A percentile compares a stretch with the other conserved stretches of the same genome.
phyloP scores from a whole-genome alignment of 805 yeast species.

The Hanseniaspora singularis region DNA sequence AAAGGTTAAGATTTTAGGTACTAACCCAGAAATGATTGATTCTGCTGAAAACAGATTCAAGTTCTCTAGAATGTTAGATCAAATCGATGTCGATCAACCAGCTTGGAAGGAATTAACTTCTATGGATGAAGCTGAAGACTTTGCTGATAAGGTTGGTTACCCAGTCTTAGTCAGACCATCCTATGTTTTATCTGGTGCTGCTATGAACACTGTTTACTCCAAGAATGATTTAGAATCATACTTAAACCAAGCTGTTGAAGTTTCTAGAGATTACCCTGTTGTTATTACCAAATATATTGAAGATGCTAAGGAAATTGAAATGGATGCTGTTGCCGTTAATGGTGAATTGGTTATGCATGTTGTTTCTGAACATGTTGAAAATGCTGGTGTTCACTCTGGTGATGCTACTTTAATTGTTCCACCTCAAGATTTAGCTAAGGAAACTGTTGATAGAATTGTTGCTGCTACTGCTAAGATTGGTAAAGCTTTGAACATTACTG shows the following conservation, averaged over 20 bases:
- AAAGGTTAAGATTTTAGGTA: slow-evolving; percentile 85
- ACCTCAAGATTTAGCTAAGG: slow-evolving; percentile 65
- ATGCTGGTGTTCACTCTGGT: slow-evolving; percentile 98
- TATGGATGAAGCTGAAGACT: slow-evolving; percentile 67
- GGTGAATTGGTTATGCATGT: slow-evolving; percentile 90
- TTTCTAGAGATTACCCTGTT: slow-evolving; percentile 92
- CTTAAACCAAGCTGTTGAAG: slow-evolving; percentile 77
- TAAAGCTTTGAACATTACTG: slow-evolving; percentile 85
- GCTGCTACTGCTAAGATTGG: slow-evolving; percentile 90
- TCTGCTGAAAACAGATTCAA: slow-evolving; percentile 98
- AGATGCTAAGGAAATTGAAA: slow-evolving; percentile 94
- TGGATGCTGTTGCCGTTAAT: slow-evolving; percentile 87
- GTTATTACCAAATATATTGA: slow-evolving; percentile 92
- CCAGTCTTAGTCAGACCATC: slow-evolving; percentile 98
- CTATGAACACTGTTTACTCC: slow-evolving; percentile 84
- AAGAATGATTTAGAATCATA: slow-evolving; percentile 71
- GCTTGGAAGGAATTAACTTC: slow-evolving; percentile 93
- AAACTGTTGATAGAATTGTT: slow-evolving; percentile 59
- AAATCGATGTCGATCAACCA: slow-evolving; percentile 91
- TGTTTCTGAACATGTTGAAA: slow-evolving; percentile 93
- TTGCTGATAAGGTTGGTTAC: slow-evolving; percentile 78
- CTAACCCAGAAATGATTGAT: slow-evolving; percentile 88
- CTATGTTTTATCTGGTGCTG: slow-evolving; percentile 94
- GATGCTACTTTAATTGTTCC: slow-evolving; percentile 94
- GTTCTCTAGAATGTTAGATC: slow-evolving; percentile 85